A percentile compares a stretch with the other conserved stretches of the same genome.
These are phyloP conservation scores for Cladosporium halotolerans DNA, from an alignment of 2,329 filamentous ascomycete species.

Conservation along the genomic window DNA sequence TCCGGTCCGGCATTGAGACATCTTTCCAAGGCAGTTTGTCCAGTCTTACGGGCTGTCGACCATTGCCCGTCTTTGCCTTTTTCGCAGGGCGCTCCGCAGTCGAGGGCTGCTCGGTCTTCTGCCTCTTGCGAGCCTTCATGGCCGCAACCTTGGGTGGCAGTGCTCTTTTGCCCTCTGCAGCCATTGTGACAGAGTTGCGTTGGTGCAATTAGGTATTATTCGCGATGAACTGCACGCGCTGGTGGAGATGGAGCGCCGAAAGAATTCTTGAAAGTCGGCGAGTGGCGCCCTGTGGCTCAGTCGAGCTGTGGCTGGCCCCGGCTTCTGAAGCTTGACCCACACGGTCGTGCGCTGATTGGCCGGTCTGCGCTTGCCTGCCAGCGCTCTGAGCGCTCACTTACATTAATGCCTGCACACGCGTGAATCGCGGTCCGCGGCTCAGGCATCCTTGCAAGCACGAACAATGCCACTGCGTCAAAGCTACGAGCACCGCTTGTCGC, in stretches of 20 bases:
- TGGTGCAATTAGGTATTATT: neutral
- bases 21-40: conserved; percentile 57
- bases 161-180: conserved; percentile 29
- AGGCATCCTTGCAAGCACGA: conserved; percentile 5
- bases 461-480: too few species aligned
- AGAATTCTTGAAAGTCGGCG: neutral
- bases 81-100: conserved; percentile 12
- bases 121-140: conserved; percentile 39
- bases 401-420: neutral
- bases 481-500: too few species aligned
- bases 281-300: conserved; percentile 6
- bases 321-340: neutral
- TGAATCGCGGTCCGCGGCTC: neutral
- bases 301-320: neutral
- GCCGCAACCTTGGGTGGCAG: conserved; percentile 34
- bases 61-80: conserved; percentile 14
- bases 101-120: conserved; percentile 30
- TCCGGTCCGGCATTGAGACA: conserved; percentile 64
- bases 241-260: neutral
- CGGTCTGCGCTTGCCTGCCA: neutral
- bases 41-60: conserved; percentile 32
- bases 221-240: neutral
- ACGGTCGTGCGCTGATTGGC: neutral
- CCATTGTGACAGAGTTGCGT: conserved; percentile 13
- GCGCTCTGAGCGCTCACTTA: neutral